Evolutionary conservation across 2,329 filamentous ascomycete species (phyloP).

Genomic region (Scedosporium minutisporum): DNA sequence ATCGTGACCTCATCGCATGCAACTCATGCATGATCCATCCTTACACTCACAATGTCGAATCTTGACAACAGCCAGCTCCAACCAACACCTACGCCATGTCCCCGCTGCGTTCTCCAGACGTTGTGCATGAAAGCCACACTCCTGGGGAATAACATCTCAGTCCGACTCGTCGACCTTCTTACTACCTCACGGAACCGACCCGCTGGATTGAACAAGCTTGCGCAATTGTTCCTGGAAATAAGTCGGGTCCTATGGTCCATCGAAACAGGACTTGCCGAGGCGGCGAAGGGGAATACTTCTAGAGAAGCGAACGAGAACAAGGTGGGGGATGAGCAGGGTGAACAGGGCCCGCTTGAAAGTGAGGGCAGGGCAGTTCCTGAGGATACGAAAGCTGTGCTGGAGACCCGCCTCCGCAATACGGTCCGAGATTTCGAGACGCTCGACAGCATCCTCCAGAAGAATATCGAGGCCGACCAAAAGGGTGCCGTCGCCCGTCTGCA

Average conservation of each 20-base stretch:
- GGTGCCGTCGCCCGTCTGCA: constrained; percentile 49
- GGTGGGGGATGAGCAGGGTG: not conserved
- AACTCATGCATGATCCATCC: not conserved
- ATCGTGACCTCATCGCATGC: not conserved
- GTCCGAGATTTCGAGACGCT: constrained; percentile 53
- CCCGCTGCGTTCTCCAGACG: not conserved
- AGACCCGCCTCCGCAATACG: constrained; percentile 52
- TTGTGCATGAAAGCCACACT: constrained; percentile 49
- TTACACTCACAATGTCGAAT: not conserved
- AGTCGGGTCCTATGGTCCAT: constrained; percentile 60
- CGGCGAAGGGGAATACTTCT: not conserved
- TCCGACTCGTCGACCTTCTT: constrained; percentile 55
- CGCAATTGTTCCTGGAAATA: constrained; percentile 57
- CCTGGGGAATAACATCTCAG: constrained; percentile 53
- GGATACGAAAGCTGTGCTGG: constrained; percentile 54
- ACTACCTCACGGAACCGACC: constrained; percentile 41
- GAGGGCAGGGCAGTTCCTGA: constrained; percentile 43
- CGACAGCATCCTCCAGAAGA: constrained; percentile 51
- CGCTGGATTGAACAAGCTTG: constrained; percentile 47
- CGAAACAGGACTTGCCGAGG: constrained; percentile 47
- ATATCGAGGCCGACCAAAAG: constrained; percentile 53
- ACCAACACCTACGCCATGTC: not conserved
- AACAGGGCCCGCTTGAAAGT: not conserved
- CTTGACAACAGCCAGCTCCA: not conserved
- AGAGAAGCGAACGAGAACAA: not conserved